phyloP scores from a whole-genome alignment of 495 filamentous ascomycete genomes.

The Massariosphaeria phaeospora region DNA sequence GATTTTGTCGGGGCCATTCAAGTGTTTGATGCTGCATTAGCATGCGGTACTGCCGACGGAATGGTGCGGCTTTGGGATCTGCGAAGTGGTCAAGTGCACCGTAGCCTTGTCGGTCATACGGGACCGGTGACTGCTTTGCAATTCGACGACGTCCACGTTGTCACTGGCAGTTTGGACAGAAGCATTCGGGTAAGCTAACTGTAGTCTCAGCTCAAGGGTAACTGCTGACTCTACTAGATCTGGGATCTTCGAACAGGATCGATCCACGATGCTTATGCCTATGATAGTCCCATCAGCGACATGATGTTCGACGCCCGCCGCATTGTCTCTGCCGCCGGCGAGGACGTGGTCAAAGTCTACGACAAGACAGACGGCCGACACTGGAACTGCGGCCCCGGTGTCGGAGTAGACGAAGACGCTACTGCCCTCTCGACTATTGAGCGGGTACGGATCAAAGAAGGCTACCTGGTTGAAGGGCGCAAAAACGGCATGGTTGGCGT shows the following conservation, averaged over 20 bases:
- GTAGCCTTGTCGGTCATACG: conserved; percentile 93
- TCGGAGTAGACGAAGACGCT: conserved; percentile 56
- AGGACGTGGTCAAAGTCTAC: conserved; percentile 93
- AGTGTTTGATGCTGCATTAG: conserved; percentile 93
- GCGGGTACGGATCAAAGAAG: conserved; percentile 84
- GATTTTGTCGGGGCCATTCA: conserved; percentile 95
- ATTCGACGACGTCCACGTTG: conserved; percentile 92
- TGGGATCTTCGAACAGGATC: conserved; percentile 97
- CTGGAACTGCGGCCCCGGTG: conserved; percentile 92
- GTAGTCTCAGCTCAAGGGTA: neutral
- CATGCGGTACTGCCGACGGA: conserved; percentile 96
- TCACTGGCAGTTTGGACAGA: conserved; percentile 89
- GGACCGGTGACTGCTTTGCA: conserved; percentile 92
- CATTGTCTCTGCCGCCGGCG: conserved; percentile 85
- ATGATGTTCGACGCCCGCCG: conserved; percentile 96
- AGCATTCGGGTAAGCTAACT: conserved; percentile 75
- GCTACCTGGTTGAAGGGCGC: conserved; percentile 87
- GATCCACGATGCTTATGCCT: conserved; percentile 94
- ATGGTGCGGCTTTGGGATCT: conserved; percentile 98
- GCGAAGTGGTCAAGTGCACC: conserved; percentile 89
- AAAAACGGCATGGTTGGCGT: conserved; percentile 84
- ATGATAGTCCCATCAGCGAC: conserved; percentile 85
- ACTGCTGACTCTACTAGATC: conserved; percentile 55
- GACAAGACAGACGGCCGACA: conserved; percentile 94
- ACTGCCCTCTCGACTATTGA: conserved; percentile 68